A percentile compares a stretch with the other conserved stretches of the same genome.
Conservation (phyloP, 2,329 filamentous ascomycete species). For the Beauveria scarabaeidicola region DNA sequence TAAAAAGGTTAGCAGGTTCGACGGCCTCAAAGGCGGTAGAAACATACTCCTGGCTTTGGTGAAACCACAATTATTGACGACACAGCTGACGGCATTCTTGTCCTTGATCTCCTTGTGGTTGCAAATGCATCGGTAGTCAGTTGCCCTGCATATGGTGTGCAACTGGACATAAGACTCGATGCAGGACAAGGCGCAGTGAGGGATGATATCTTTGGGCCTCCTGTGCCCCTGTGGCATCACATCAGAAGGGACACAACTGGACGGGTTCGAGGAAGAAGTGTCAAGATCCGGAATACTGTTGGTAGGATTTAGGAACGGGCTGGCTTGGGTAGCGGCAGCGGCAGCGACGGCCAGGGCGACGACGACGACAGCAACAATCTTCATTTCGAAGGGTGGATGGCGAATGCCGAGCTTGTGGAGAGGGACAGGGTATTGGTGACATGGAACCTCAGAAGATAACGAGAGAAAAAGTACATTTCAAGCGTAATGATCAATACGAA, state of each 20-base stretch:
- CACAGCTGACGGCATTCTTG: constrained; percentile 25
- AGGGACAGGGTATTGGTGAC: background rate
- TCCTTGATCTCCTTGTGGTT: constrained; percentile 26
- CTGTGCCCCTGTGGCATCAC: background rate
- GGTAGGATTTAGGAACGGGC: background rate
- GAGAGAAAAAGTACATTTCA: background rate
- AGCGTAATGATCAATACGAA: no score
- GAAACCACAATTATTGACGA: constrained; percentile 27
- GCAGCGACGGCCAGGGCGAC: background rate
- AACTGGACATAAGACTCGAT: constrained; percentile 20
- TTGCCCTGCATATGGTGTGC: constrained; percentile 19
- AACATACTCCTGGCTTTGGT: constrained; percentile 28
- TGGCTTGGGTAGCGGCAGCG: background rate
- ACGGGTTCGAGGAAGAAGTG: background rate
- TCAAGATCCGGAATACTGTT: no score
- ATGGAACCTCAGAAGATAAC: background rate
- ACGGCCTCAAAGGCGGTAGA: background rate
- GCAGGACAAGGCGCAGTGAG: constrained; percentile 30
- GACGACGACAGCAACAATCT: background rate
- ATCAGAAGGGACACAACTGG: no score
- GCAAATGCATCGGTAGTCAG: constrained; percentile 29
- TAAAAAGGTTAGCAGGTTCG: background rate
- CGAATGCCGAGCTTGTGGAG: no score
- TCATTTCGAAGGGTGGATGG: background rate
- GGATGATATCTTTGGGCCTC: constrained; percentile 24